Percentiles rank a stretch among this genome's conserved stretches.
These are phyloP conservation scores for Bonia amplexicaulis DNA, from an alignment of 176 grass and related monocot genomes.

Conservation along the genomic window DNA sequence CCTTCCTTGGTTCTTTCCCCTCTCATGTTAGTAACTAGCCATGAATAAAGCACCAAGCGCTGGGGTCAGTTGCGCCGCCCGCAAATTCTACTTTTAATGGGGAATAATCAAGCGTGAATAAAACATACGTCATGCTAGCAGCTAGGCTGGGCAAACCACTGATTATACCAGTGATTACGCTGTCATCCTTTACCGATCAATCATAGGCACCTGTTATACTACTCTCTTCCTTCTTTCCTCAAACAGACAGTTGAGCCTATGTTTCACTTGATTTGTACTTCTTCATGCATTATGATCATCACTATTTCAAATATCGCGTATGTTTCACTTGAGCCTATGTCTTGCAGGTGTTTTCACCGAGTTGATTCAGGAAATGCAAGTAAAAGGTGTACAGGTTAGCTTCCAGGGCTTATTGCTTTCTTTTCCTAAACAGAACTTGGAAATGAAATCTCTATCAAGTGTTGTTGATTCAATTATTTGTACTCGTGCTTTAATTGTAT, in stretches of 20 bases:
- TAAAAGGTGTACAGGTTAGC: constrained; percentile 92
- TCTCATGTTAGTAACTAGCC: neutral
- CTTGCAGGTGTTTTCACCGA: constrained; percentile 90
- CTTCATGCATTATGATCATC: neutral
- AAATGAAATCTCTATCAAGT: neutral
- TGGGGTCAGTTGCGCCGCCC: neutral
- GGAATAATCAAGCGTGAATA: neutral
- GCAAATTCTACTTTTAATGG: neutral
- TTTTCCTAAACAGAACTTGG: neutral
- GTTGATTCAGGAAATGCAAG: constrained; percentile 97
- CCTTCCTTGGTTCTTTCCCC: neutral
- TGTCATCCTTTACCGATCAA: neutral
- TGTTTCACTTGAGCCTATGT: constrained; percentile 11
- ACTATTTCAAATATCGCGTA: neutral
- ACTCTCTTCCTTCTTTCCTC: neutral
- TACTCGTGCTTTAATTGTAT: neutral
- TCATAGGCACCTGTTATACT: neutral
- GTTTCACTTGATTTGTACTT: neutral
- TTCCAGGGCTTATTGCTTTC: constrained; percentile 6
- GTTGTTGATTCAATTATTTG: neutral
- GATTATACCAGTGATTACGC: neutral
- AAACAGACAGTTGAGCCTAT: neutral
- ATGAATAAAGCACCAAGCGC: neutral
- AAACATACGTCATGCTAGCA: neutral
- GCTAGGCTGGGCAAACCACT: neutral